Percentiles rank a stretch among this genome's conserved stretches.
Evolutionary conservation across 129 eudicot genomes (phyloP).

Genomic region (Tanacetum coccineum): DNA sequence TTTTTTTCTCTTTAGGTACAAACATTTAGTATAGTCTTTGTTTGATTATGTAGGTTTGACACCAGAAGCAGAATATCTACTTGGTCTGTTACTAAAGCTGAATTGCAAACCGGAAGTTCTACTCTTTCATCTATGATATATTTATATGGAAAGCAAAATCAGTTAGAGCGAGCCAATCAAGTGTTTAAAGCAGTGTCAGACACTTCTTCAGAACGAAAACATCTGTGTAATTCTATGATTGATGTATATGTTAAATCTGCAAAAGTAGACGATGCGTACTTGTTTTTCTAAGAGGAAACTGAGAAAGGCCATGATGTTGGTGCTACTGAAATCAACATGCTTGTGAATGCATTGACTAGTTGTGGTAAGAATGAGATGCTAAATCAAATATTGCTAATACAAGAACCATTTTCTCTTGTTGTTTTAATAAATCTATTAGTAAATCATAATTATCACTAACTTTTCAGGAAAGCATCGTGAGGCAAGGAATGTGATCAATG

Average conservation of each 20-base stretch:
- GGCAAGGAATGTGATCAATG: conserved; percentile 57
- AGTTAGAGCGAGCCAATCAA: conserved; percentile 47
- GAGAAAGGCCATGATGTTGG: conserved; percentile 51
- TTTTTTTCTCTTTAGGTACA: not conserved
- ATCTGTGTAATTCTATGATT: conserved; percentile 52
- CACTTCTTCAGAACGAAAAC: conserved; percentile 27
- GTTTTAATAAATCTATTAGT: not conserved
- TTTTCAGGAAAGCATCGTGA: conserved; percentile 58
- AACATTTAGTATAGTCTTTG: conserved; percentile 5
- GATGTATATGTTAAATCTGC: conserved; percentile 53
- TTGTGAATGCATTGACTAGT: conserved; percentile 57
- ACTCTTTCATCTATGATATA: conserved; percentile 56
- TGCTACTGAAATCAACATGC: conserved; percentile 76
- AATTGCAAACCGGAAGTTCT: conserved; percentile 45
- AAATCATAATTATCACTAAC: not conserved
- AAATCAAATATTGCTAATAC: not conserved
- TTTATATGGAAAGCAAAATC: conserved; percentile 57
- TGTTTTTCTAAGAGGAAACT: conserved; percentile 52
- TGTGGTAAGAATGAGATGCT: conserved; percentile 43
- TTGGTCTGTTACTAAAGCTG: conserved; percentile 42
- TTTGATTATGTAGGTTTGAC: conserved; percentile 51
- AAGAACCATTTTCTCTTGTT: conserved; percentile 1
- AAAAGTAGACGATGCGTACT: conserved; percentile 56
- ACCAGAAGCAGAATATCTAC: conserved; percentile 47
- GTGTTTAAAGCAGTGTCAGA: conserved; percentile 44